A percentile compares a stretch with the other conserved stretches of the same genome.
Conservation (phyloP, 2,329 filamentous ascomycete genomes). For the Arthrobotrys sinensis region DNA sequence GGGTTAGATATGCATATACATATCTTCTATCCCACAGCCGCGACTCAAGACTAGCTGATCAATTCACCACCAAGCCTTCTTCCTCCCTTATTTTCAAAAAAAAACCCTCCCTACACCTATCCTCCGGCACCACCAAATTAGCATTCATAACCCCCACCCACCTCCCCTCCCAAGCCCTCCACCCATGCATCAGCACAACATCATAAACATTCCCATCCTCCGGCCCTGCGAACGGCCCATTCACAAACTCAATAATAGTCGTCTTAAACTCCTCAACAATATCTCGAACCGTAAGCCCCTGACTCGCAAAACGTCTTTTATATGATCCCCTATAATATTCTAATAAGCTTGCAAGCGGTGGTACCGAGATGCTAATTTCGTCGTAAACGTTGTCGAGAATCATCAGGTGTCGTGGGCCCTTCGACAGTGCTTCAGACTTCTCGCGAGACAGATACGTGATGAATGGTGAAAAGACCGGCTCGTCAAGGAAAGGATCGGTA, state of each 20-base stretch:
- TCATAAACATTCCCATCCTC: not conserved
- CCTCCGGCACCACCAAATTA: not conserved
- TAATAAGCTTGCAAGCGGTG: no score
- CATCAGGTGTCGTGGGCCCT: not conserved
- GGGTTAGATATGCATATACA: no score
- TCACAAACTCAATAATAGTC: not conserved
- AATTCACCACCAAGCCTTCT: no score
- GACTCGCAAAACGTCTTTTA: no score
- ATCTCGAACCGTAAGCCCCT: not conserved
- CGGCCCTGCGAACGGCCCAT: no score
- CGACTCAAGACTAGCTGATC: no score
- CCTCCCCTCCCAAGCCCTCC: not conserved
- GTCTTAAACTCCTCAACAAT: not conserved
- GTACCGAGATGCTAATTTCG: not conserved
- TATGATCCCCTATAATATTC: not conserved
- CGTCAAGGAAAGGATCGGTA: slow-evolving; percentile 9
- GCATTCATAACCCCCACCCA: not conserved
- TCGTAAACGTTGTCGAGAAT: not conserved
- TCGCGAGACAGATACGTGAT: not conserved
- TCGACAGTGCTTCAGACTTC: not conserved
- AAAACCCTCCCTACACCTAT: not conserved
- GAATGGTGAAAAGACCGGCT: slow-evolving; percentile 27
- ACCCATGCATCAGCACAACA: not conserved
- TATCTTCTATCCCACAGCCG: no score
- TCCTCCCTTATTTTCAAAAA: no score